Evolutionary conservation across 2,329 filamentous ascomycete genomes (phyloP).

Genomic region (Colletotrichum cereale): DNA sequence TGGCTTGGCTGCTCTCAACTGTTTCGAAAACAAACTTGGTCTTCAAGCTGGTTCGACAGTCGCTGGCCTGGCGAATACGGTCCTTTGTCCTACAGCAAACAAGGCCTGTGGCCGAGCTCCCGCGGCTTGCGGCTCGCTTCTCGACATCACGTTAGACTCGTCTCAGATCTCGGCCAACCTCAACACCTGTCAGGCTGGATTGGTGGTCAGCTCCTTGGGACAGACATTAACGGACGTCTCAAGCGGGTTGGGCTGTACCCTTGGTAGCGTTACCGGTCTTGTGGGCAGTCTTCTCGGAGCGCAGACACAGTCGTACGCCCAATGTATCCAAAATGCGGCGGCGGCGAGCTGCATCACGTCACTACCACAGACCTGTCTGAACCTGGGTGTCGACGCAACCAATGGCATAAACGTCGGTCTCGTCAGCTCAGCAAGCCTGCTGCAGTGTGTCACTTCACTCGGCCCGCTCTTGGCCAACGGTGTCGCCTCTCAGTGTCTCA

Average conservation of each 20-base stretch:
- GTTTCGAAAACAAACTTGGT: background rate
- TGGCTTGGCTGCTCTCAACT: conserved; percentile 1
- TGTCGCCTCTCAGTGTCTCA: conserved; percentile 24
- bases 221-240: background rate
- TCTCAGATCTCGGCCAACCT: background rate
- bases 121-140: conserved; percentile 1
- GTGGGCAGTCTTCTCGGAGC: background rate
- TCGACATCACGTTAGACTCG: conserved; percentile 3
- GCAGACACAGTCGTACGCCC: background rate
- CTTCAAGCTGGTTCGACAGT: background rate
- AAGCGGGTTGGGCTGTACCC: background rate
- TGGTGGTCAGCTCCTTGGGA: background rate
- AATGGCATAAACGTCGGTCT: background rate
- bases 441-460: conserved; percentile 11
- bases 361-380: conserved; percentile 17
- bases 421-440: background rate
- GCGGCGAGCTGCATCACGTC: conserved; percentile 6
- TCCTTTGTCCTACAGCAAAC: conserved; percentile 6
- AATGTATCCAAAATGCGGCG: background rate
- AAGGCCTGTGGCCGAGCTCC: background rate
- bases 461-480: conserved; percentile 8
- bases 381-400: conserved; percentile 11
- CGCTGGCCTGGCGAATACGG: background rate
- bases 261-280: background rate
- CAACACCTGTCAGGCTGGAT: conserved; percentile 2